Evolutionary conservation across 495 filamentous ascomycete species (phyloP), one percentile per base, ranked within the genome.

Genomic region (Achaetomiella virescens): DNA sequence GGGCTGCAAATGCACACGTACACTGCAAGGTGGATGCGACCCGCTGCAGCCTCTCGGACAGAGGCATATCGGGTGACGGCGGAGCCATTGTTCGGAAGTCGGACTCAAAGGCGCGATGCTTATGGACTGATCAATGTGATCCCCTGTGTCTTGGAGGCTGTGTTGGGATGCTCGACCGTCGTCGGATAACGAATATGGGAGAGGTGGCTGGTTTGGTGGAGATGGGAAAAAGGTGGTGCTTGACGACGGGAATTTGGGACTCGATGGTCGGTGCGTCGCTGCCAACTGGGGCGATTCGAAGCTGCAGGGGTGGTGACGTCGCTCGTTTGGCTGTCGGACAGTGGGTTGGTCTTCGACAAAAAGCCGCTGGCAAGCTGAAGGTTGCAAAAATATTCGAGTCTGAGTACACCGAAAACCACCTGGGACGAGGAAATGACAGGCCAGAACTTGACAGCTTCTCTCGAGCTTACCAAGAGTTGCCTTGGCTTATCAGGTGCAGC

Each of bases 11-110:
- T 31, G 37, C 58, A 66, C 49, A 82, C 86, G 64, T 80, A 91
- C 87, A 85, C 69, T 97, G 92, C 53, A 97, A 76, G 25, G 92
- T 97, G 66, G 93, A 83, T 42, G 84, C 90, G 50, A 97, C 75
- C 57, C 79, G 76, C 63, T 87, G 72, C 43, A 96, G 70, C 68
- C 91, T 82, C 71, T 95, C 83, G 61, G 68, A 63, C 59, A 95
- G 77, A 66, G 90, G 85, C 76, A 87, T 65, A 59, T 75, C 80
- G 20, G 83, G 75, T 25, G 87, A 73, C 61, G 27, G 27, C 27
- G 27, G 27, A 72, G 89, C 86, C 89, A 93, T 95, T 55, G 42
- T 47, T 49, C 36, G 8, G 24, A 25, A 46, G 22, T 60, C 15
- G 36, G 33, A 27, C 17, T 45, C 24, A 31, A 24, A 45, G 42